Conservation (phyloP, 768 basidiomycete species). For the Hygrocybe punicea region DNA sequence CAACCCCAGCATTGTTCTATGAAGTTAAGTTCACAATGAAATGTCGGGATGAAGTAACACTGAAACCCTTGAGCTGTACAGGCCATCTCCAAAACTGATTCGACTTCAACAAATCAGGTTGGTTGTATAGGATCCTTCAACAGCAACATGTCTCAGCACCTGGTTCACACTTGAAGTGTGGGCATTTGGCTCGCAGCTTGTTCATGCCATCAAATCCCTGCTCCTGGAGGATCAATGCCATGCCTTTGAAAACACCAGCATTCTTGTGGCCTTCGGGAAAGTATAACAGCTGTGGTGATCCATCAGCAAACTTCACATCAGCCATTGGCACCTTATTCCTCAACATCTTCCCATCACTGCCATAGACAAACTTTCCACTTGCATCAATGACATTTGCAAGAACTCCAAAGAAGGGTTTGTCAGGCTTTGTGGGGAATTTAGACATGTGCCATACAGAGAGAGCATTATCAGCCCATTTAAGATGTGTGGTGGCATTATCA, state of each 20-base stretch:
- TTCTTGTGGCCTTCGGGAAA: constrained; percentile 1
- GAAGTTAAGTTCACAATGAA: constrained; percentile 38
- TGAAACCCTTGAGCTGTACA: constrained; percentile 31
- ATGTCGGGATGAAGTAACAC: constrained; percentile 30
- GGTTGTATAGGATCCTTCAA: constrained; percentile 26
- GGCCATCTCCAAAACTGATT: no score
- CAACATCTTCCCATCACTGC: no score
- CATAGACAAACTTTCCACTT: no score
- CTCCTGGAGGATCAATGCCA: constrained; percentile 7
- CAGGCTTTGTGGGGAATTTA: constrained; percentile 27
- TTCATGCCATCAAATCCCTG: neutral
- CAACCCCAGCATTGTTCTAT: constrained; percentile 39
- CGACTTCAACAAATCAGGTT: no score
- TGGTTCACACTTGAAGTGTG: constrained; percentile 13
- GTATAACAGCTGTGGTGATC: constrained; percentile 5
- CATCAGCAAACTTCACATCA: neutral
- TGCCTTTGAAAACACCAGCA: constrained; percentile 7
- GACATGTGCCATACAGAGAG: constrained; percentile 26
- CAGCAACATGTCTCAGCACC: constrained; percentile 25
- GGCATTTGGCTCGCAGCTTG: constrained; percentile 1
- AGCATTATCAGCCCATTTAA: constrained; percentile 20
- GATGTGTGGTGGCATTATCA: constrained; percentile 30
- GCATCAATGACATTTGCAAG: no score
- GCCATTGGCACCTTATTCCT: no score
- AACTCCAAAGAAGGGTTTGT: no score